Conservation (phyloP, 176 grass and related monocot genomes). For the Rhynchospora tenuis region DNA sequence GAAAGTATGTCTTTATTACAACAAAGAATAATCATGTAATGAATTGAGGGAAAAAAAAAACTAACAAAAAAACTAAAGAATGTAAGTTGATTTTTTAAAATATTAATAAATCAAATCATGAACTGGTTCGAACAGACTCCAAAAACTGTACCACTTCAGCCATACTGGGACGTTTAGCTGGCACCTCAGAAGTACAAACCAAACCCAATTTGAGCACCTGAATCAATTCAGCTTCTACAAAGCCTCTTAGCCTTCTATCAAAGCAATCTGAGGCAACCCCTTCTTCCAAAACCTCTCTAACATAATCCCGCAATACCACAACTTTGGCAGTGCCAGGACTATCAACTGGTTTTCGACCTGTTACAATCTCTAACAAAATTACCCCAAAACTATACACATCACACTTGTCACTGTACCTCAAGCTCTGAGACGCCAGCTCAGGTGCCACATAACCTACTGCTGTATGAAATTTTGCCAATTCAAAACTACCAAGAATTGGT, state of each 20-base stretch:
- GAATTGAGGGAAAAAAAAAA: conserved; percentile 26
- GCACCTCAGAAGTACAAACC: conserved; percentile 76
- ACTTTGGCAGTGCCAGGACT: conserved; percentile 42
- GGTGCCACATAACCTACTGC: conserved; percentile 83
- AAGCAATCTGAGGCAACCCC: conserved; percentile 71
- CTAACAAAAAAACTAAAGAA: conserved; percentile 64
- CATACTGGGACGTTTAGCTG: conserved; percentile 81
- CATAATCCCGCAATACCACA: conserved; percentile 64
- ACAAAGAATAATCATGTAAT: conserved; percentile 57
- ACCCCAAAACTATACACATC: conserved; percentile 99
- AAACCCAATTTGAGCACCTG: conserved; percentile 93
- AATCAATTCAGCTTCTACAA: conserved; percentile 77
- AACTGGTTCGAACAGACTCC: conserved; percentile 77
- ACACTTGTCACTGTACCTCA: conserved; percentile 82
- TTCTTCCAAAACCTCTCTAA: conserved; percentile 71
- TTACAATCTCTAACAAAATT: conserved; percentile 87
- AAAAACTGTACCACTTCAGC: conserved; percentile 95
- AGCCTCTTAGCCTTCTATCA: conserved; percentile 55
- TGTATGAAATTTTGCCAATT: conserved; percentile 69
- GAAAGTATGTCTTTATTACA: conserved; percentile 52
- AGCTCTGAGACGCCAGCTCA: conserved; percentile 66
- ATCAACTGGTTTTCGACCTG: conserved; percentile 73
- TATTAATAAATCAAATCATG: conserved; percentile 60
- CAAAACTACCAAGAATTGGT: conserved; percentile 71
- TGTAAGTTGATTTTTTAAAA: conserved; percentile 36